phyloP scores from a whole-genome alignment of 2,329 filamentous ascomycete genomes.

The Colletotrichum limetticola region DNA sequence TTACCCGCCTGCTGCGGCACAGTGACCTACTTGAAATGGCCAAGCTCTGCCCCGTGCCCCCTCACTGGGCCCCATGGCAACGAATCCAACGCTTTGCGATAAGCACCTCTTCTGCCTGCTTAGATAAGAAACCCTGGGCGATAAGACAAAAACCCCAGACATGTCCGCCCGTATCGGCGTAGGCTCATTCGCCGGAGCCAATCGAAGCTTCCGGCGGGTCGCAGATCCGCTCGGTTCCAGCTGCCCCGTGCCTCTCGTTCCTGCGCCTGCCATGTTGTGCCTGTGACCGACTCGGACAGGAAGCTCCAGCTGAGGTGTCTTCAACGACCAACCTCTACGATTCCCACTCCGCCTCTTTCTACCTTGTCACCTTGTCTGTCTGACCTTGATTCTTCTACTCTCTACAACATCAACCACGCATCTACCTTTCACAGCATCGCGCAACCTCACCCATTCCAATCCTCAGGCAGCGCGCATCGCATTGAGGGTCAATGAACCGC shows the following conservation, averaged over 20 bases:
- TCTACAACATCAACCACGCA: background rate
- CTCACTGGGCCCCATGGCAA: background rate
- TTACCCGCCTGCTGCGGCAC: no score
- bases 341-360: background rate
- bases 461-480: background rate
- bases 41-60: conserved; percentile 11
- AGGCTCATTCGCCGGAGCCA: background rate
- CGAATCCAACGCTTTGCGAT: background rate
- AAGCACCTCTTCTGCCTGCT: background rate
- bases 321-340: conserved; percentile 6
- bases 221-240: background rate
- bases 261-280: background rate
- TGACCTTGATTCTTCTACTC: background rate
- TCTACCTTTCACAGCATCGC: background rate
- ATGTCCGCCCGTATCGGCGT: conserved; percentile 5
- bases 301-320: conserved; percentile 31
- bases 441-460: background rate
- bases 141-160: conserved; percentile 18
- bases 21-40: conserved; percentile 21
- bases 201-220: conserved; percentile 16
- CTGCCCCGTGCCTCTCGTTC: background rate
- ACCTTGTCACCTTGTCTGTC: background rate
- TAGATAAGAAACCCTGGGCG: background rate
- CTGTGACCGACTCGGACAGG: background rate
- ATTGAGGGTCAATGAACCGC: conserved; percentile 15